Percentiles rank a stretch among this genome's conserved stretches.
These are phyloP conservation scores for Vigna unguiculata DNA, from an alignment of 306 rosid species.

Conservation along the genomic window DNA sequence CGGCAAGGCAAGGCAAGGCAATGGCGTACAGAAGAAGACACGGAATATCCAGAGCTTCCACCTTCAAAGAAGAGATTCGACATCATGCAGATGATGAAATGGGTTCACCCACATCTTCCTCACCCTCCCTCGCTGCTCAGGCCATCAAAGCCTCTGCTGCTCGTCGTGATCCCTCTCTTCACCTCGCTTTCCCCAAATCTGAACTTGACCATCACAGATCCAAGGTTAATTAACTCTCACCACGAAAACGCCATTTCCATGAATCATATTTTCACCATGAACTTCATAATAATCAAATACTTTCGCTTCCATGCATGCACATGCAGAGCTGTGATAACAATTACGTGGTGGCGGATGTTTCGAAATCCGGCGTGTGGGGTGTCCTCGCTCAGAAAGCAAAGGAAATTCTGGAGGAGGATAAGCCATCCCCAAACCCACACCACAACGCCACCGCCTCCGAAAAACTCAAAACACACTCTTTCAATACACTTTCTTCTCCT, in stretches of 20 bases:
- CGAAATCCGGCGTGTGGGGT: slow-evolving; percentile 88
- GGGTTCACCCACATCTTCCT: neutral
- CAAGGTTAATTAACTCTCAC: slow-evolving; percentile 46
- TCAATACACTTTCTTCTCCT: slow-evolving; percentile 35
- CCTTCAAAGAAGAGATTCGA: slow-evolving; percentile 77
- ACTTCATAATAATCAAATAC: neutral
- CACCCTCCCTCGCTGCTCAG: slow-evolving; percentile 76
- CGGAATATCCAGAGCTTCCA: slow-evolving; percentile 68
- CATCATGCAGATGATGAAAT: neutral
- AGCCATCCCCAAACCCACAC: slow-evolving; percentile 19
- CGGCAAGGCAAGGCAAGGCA: neutral
- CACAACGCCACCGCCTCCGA: slow-evolving; percentile 23
- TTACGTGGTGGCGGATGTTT: slow-evolving; percentile 48
- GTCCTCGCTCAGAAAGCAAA: slow-evolving; percentile 84
- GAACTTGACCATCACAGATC: slow-evolving; percentile 57
- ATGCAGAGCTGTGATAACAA: slow-evolving; percentile 65
- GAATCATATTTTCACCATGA: neutral
- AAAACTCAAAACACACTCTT: slow-evolving; percentile 42
- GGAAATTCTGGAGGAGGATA: slow-evolving; percentile 81
- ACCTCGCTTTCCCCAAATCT: slow-evolving; percentile 42
- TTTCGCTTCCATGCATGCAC: neutral
- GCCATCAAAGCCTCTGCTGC: slow-evolving; percentile 80
- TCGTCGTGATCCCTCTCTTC: slow-evolving; percentile 60
- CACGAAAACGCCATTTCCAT: no score
- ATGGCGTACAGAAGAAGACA: slow-evolving; percentile 92